A percentile compares a stretch with the other conserved stretches of the same genome.
These are phyloP conservation scores for Citrus unshiu DNA, from an alignment of 345 rosid species.

Conservation along the genomic window DNA sequence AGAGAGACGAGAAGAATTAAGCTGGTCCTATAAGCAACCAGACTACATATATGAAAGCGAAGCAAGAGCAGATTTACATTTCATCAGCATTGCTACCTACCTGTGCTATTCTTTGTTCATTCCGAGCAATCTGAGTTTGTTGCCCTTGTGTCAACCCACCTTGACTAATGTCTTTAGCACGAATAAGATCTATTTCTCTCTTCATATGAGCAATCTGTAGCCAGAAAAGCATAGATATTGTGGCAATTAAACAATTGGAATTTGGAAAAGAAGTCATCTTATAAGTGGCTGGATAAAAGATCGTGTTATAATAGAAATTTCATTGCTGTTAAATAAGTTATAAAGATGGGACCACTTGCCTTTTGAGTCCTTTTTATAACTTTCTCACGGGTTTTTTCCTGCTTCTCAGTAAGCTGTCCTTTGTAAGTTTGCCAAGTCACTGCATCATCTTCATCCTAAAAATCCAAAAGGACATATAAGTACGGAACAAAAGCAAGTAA, in stretches of 20 bases:
- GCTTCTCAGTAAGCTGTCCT: constrained; percentile 94
- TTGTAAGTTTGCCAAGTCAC: constrained; percentile 93
- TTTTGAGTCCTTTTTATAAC: constrained; percentile 77
- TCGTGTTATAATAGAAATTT: not conserved
- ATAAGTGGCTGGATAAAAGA: not conserved
- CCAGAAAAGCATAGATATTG: not conserved
- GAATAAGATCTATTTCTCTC: constrained; percentile 92
- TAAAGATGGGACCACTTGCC: constrained; percentile 30
- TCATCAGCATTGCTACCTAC: constrained; percentile 27
- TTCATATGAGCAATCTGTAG: constrained; percentile 89
- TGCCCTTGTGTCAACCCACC: constrained; percentile 99
- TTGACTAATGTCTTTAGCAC: constrained; percentile 91
- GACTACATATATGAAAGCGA: not conserved
- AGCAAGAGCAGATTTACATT: not conserved
- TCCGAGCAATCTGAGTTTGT: constrained; percentile 97
- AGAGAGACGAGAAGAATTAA: not conserved
- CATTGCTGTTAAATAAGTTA: constrained; percentile 3
- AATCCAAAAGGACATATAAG: constrained; percentile 12
- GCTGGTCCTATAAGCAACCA: constrained; percentile 2
- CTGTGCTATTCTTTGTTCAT: constrained; percentile 87
- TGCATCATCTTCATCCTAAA: constrained; percentile 82
- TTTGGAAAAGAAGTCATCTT: not conserved
- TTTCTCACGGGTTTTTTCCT: constrained; percentile 90
- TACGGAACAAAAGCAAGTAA: not conserved
- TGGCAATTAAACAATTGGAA: not conserved